These are phyloP conservation scores for Juncus inflexus DNA, from an alignment of 176 grass and related monocot genomes.

Conservation along the genomic window DNA sequence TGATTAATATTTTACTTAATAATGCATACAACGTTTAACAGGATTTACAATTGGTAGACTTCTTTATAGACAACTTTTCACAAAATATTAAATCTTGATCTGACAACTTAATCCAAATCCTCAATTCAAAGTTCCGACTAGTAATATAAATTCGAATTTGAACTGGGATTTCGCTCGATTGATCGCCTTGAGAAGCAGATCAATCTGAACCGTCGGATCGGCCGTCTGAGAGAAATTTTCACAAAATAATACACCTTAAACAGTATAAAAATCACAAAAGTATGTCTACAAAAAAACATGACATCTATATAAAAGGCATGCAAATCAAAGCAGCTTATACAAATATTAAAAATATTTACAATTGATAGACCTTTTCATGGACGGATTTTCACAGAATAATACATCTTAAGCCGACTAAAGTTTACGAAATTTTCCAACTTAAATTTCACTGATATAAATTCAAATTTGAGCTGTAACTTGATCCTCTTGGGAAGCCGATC, in stretches of 20 bases:
- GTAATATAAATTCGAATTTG: conserved; percentile 39
- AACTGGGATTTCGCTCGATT: conserved; percentile 23
- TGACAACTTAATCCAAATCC: not conserved
- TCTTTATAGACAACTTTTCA: not conserved
- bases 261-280: too few species aligned
- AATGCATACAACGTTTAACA: too few species aligned
- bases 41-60: too few species aligned
- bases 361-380: too few species aligned
- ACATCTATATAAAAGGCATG: too few species aligned
- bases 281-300: too few species aligned
- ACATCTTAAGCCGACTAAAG: not conserved
- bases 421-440: not conserved
- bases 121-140: conserved; percentile 6
- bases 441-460: conserved; percentile 32
- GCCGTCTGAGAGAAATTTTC: conserved; percentile 11
- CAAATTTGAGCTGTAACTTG: conserved; percentile 44
- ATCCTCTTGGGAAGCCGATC: conserved; percentile 43
- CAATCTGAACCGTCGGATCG: conserved; percentile 25
- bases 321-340: too few species aligned
- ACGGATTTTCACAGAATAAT: not conserved
- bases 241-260: too few species aligned
- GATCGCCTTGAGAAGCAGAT: conserved; percentile 46
- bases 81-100: not conserved
- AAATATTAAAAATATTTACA: too few species aligned
- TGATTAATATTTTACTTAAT: too few species aligned